Base-by-base conservation (phyloP, 2,329 filamentous ascomycete species). In the Ophiocordyceps sinensis region DNA sequence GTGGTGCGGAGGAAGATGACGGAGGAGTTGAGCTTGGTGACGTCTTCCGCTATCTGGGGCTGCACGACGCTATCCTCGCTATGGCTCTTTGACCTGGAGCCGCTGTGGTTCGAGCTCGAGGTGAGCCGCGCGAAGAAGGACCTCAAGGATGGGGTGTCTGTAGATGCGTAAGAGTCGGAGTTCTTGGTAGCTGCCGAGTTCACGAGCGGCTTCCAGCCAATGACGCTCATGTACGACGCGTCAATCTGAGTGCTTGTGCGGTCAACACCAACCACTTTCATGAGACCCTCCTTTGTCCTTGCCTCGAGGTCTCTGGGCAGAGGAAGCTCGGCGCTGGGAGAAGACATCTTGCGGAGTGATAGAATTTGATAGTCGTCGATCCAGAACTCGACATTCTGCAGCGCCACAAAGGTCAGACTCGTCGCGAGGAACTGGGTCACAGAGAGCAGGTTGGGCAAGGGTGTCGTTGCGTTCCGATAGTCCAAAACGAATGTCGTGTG, bases 401-500 rank as follows among this genome's bases (percentile, higher is more conserved):
- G 67, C 0, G 86, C 83, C 44, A 98, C 89, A 64, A 98, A 98
- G 0, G 91, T 96, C 58, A 98, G 67, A 64, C 89, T 95, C 7
- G 88, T 96, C 4, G 88, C 85, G 38, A 98, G 67, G 51, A 98
- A 98, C 60, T 95, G 88, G 54, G 84, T 82, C 41, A 98, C 71
- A 2, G 85, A 87, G 23, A 94, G 68, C 9, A 98, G 66, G 45
- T 86, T 85, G 3, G 93, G 91, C 38, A 96, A 65, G 2, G 88
- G 85, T 1, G 87, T 89, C 0, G 84, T 88, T 28, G 76, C 76
- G 57, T 93, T 95, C 54, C 91, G 76, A 61, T 96, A 95, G 56
- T 96, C 88, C 37, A 98, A 71, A 37, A 95, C 79, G 56, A 98
- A 98, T n/a, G 82, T 83, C 2, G 93, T 98, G 51, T 89, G 76